phyloP scores from a whole-genome alignment of 495 filamentous ascomycete species.

The Hypoxylon perforatum region DNA sequence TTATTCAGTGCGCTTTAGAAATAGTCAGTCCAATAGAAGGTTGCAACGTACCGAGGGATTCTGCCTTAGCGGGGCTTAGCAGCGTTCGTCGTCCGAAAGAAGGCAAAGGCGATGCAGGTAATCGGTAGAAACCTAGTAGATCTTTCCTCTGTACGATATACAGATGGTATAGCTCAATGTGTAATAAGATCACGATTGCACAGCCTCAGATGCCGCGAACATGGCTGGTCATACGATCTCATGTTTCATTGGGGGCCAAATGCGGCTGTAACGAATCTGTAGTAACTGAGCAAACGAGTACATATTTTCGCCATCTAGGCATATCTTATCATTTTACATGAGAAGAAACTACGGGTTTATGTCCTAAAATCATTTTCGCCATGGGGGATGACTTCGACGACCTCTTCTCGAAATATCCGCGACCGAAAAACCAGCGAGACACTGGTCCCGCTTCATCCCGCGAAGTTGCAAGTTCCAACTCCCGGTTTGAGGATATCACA shows the following conservation, averaged over 20 bases:
- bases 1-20: not conserved
- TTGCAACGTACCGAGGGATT: not conserved
- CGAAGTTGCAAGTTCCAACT: not conserved
- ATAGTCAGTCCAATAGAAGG: not conserved
- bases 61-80: not conserved
- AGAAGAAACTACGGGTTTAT: not conserved
- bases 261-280: not conserved
- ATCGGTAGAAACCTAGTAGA: not conserved
- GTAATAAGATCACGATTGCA: not conserved
- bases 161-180: not conserved
- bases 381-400: constrained; percentile 6
- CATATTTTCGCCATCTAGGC: not conserved
- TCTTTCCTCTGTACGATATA: not conserved
- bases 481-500: constrained; percentile 12
- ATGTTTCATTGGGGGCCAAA: constrained; percentile 1
- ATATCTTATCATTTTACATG: too few species aligned
- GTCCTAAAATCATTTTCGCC: constrained; percentile 1
- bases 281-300: too few species aligned
- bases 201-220: not conserved
- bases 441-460: not conserved
- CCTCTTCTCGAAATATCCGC: constrained; percentile 8
- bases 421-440: not conserved
- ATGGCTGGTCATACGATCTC: not conserved
- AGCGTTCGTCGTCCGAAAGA: too few species aligned
- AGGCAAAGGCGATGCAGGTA: too few species aligned